These are phyloP conservation scores for Diaporthe velutina DNA, from an alignment of 2,329 filamentous ascomycete species.

Conservation along the genomic window DNA sequence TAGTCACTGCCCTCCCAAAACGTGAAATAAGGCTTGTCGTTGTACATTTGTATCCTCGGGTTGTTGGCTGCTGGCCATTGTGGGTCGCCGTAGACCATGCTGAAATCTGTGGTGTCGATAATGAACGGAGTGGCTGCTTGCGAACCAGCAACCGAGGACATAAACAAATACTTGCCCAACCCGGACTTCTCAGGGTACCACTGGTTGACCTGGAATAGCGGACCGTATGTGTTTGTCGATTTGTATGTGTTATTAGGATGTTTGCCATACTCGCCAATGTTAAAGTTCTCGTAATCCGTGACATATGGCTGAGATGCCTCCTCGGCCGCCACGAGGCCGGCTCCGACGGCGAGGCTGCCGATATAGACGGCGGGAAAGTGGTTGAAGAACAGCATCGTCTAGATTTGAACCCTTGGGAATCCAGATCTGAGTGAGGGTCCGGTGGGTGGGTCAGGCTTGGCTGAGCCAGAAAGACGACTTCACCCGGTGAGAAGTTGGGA, in stretches of 20 bases:
- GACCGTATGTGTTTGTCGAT: slow-evolving; percentile 21
- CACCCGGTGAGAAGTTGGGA: not conserved
- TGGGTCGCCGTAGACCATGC: slow-evolving; percentile 38
- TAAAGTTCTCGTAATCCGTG: slow-evolving; percentile 35
- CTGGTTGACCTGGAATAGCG: slow-evolving; percentile 39
- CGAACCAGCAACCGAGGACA: slow-evolving; percentile 29
- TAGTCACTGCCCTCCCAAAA: slow-evolving; percentile 39
- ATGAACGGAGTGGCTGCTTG: slow-evolving; percentile 38
- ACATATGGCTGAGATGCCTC: slow-evolving; percentile 36
- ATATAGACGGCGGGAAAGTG: slow-evolving; percentile 31
- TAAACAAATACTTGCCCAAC: slow-evolving; percentile 35
- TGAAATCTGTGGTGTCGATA: slow-evolving; percentile 38
- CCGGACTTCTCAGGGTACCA: slow-evolving; percentile 37
- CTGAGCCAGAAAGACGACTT: slow-evolving; percentile 24
- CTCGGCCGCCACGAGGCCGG: slow-evolving; percentile 37
- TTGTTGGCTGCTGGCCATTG: slow-evolving; percentile 37
- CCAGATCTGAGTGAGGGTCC: not conserved
- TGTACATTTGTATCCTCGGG: slow-evolving; percentile 38
- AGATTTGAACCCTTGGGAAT: not conserved
- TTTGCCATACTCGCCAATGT: slow-evolving; percentile 31
- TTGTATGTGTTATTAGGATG: slow-evolving; percentile 38
- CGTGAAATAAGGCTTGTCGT: slow-evolving; percentile 37
- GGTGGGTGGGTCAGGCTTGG: slow-evolving; percentile 13
- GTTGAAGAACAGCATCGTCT: slow-evolving; percentile 30
- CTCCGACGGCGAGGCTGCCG: slow-evolving; percentile 36